Conservation (phyloP, 2,329 filamentous ascomycete genomes). For the Paecilomyces dactylethromorphus region DNA sequence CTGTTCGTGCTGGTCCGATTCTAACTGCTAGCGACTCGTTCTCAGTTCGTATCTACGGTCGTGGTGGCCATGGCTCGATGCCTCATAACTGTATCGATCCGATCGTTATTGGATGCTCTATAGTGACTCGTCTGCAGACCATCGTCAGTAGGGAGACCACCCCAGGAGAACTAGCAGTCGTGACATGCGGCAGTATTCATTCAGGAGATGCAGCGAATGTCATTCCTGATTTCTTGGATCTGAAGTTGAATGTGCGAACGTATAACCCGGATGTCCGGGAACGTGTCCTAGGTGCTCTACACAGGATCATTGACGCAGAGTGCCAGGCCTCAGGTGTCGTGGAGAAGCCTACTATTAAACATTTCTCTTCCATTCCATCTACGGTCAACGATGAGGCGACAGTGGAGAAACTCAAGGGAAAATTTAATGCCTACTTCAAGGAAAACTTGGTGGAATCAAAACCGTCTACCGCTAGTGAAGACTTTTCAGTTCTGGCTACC, state of each 20-base stretch:
- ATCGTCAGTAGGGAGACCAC: conserved; percentile 34
- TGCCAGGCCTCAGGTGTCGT: conserved; percentile 43
- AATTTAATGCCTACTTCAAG: conserved; percentile 43
- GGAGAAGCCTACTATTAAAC: conserved; percentile 37
- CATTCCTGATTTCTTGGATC: conserved; percentile 35
- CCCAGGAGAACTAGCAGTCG: conserved; percentile 36
- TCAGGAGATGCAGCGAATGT: conserved; percentile 40
- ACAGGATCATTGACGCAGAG: conserved; percentile 47
- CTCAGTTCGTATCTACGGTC: conserved; percentile 33
- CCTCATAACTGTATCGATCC: conserved; percentile 44
- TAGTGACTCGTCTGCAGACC: conserved; percentile 35
- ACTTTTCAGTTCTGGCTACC: conserved; percentile 51
- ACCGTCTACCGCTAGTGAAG: conserved; percentile 47
- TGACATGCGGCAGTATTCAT: conserved; percentile 40
- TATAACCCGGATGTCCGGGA: conserved; percentile 24
- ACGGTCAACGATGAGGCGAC: conserved; percentile 47
- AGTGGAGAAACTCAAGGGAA: conserved; percentile 35
- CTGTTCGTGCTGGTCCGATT: conserved; percentile 24
- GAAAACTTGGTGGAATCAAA: conserved; percentile 31
- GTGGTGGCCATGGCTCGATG: conserved; percentile 38
- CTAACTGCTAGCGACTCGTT: conserved; percentile 31
- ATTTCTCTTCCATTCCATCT: conserved; percentile 40
- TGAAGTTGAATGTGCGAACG: conserved; percentile 38
- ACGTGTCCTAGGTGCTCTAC: conserved; percentile 30
- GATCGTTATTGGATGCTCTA: conserved; percentile 36